These are phyloP conservation scores for Cercophora samala DNA, from an alignment of 495 filamentous ascomycete species.

Conservation along the genomic window DNA sequence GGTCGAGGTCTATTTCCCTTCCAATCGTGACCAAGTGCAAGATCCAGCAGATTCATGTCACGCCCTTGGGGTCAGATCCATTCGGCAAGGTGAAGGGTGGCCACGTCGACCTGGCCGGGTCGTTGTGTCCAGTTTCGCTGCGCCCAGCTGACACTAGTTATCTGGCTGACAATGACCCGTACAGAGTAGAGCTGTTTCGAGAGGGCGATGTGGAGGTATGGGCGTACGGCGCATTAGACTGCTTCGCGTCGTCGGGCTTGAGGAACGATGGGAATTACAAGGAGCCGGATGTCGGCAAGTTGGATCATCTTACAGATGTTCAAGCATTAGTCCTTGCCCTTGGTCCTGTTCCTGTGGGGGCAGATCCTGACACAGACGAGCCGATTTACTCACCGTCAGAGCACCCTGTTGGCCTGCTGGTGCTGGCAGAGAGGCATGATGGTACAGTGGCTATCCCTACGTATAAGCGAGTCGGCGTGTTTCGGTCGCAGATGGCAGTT, in stretches of 20 bases:
- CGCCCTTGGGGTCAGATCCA: background rate
- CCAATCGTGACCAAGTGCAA: background rate
- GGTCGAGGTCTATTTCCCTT: background rate
- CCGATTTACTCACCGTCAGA: background rate
- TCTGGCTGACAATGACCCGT: background rate
- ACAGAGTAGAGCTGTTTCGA: too few species aligned
- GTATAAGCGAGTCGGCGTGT: too few species aligned
- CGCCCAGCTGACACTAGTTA: background rate
- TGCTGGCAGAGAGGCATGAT: background rate
- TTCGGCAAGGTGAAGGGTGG: background rate
- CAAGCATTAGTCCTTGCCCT: background rate
- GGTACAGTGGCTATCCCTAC: background rate
- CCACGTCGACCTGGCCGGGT: background rate
- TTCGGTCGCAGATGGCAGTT: too few species aligned
- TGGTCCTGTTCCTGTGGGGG: background rate
- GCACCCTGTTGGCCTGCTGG: background rate
- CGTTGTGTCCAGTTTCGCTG: background rate
- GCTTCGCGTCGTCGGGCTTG: background rate
- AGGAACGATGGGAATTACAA: background rate
- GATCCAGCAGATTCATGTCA: background rate
- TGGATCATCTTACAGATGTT: background rate
- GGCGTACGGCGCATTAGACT: background rate
- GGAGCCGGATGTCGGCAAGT: background rate
- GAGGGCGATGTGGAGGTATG: background rate
- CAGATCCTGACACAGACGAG: background rate